Evolutionary conservation across 805 yeast species (phyloP).

Genomic region (Saturnispora serradocipensis): DNA sequence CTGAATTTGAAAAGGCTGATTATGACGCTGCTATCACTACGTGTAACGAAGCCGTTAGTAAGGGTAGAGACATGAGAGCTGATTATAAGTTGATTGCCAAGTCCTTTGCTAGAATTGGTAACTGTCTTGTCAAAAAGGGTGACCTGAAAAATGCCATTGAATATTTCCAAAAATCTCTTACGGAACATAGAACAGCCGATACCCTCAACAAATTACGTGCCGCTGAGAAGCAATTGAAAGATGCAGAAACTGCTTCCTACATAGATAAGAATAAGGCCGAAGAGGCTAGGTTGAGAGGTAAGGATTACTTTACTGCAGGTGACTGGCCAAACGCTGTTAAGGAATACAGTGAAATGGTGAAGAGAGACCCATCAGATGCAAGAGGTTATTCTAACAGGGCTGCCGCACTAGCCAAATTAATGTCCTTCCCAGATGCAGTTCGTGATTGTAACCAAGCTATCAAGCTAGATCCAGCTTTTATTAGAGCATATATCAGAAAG

Average conservation of each 20-base stretch:
- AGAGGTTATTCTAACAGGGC: constrained; percentile 98
- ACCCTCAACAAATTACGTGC: constrained; percentile 78
- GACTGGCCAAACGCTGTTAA: constrained; percentile 97
- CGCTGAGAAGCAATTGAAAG: constrained; percentile 79
- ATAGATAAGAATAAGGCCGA: constrained; percentile 90
- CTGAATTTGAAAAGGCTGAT: constrained; percentile 93
- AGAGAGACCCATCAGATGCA: constrained; percentile 94
- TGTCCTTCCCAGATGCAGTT: constrained; percentile 96
- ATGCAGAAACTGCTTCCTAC: constrained; percentile 66
- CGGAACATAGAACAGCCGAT: constrained; percentile 96
- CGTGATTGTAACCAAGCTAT: constrained; percentile 88
- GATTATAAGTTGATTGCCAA: constrained; percentile 90
- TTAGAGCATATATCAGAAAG: constrained; percentile 94
- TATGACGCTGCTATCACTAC: constrained; percentile 77
- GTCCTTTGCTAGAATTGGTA: constrained; percentile 88
- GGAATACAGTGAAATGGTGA: constrained; percentile 90
- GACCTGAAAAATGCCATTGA: constrained; percentile 67
- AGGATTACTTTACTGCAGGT: constrained; percentile 75
- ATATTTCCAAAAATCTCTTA: constrained; percentile 78
- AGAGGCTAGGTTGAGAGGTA: constrained; percentile 89
- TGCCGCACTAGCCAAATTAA: constrained; percentile 86
- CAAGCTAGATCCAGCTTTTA: constrained; percentile 74
- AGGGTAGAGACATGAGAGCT: constrained; percentile 83
- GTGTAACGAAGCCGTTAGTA: constrained; percentile 73
- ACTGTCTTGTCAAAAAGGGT: constrained; percentile 63